Percentiles rank a stretch among this genome's conserved stretches.
Evolutionary conservation across 2,329 filamentous ascomycete species (phyloP).

Genomic region (Colletotrichum australisinense): DNA sequence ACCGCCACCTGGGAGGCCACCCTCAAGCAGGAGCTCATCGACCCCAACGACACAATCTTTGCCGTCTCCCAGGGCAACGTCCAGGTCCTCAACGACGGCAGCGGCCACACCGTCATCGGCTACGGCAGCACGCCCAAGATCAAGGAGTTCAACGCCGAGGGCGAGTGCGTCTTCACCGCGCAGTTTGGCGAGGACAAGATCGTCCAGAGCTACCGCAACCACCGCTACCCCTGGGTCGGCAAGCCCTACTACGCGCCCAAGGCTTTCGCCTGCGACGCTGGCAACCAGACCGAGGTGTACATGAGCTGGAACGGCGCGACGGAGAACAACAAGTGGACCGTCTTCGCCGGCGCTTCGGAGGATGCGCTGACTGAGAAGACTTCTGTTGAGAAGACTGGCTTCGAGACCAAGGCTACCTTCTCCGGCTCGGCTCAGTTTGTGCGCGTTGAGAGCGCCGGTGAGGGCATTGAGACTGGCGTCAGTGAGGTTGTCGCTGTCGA

Average conservation of each 20-base stretch:
- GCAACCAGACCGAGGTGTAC: constrained; percentile 40
- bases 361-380: constrained; percentile 6
- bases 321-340: constrained; percentile 45
- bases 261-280: constrained; percentile 9
- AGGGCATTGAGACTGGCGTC: constrained; percentile 17
- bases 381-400: constrained; percentile 12
- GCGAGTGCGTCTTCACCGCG: constrained; percentile 62
- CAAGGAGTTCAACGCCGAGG: constrained; percentile 59
- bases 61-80: constrained; percentile 62
- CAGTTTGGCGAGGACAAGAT: constrained; percentile 55
- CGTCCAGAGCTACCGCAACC: constrained; percentile 65
- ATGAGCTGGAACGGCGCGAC: constrained; percentile 52
- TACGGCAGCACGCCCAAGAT: constrained; percentile 64
- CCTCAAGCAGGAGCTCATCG: constrained; percentile 37
- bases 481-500: constrained; percentile 12
- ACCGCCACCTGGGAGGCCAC: constrained; percentile 43
- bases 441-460: background rate
- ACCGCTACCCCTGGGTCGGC: constrained; percentile 65
- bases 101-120: constrained; percentile 65
- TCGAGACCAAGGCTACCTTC: constrained; percentile 22
- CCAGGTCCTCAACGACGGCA: constrained; percentile 59
- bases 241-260: constrained; percentile 45
- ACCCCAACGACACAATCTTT: constrained; percentile 45
- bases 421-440: constrained; percentile 3
- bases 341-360: constrained; percentile 11